Percentiles rank a stretch among this genome's conserved stretches.
These are phyloP conservation scores for Cercis canadensis DNA, from an alignment of 306 rosid species.

Conservation along the genomic window DNA sequence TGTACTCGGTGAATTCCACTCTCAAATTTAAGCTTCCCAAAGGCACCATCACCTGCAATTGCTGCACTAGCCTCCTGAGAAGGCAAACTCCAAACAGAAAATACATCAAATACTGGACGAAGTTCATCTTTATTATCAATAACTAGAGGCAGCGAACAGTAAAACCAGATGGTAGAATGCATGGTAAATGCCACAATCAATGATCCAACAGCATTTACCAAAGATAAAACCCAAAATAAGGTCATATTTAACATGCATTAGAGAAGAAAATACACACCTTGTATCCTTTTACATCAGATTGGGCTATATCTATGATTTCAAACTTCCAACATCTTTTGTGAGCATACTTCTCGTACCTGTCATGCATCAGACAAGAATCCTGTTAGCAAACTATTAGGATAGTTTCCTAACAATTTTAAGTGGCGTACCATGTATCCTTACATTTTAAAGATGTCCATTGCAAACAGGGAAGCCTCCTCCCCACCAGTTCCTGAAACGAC, in stretches of 20 bases:
- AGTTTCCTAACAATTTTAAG: constrained; percentile 23
- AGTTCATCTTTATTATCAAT: constrained; percentile 9
- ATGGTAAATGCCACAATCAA: constrained; percentile 5
- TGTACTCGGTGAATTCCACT: constrained; percentile 96
- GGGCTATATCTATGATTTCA: constrained; percentile 78
- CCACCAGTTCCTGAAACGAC: constrained; percentile 76
- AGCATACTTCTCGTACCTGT: constrained; percentile 87
- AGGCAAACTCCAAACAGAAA: constrained; percentile 29
- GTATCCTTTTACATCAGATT: constrained; percentile 83
- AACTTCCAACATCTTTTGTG: constrained; percentile 82
- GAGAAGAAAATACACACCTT: constrained; percentile 56
- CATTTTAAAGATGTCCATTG: constrained; percentile 93
- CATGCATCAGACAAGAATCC: constrained; percentile 19
- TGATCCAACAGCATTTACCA: constrained; percentile 14
- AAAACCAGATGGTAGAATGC: constrained; percentile 20
- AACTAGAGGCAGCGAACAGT: constrained; percentile 16
- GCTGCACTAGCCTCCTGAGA: constrained; percentile 90
- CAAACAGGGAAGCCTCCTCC: constrained; percentile 95
- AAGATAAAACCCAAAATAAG: constrained; percentile 2
- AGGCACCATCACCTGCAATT: constrained; percentile 76
- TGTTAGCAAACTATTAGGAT: constrained; percentile 31
- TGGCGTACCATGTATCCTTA: constrained; percentile 41
- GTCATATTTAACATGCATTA: constrained; percentile 7
- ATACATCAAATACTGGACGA: constrained; percentile 20
- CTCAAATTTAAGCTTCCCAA: constrained; percentile 92